These are phyloP conservation scores for Peronospora tabacina DNA, from an alignment of 352 stramenopile genomes.

Conservation along the genomic window DNA sequence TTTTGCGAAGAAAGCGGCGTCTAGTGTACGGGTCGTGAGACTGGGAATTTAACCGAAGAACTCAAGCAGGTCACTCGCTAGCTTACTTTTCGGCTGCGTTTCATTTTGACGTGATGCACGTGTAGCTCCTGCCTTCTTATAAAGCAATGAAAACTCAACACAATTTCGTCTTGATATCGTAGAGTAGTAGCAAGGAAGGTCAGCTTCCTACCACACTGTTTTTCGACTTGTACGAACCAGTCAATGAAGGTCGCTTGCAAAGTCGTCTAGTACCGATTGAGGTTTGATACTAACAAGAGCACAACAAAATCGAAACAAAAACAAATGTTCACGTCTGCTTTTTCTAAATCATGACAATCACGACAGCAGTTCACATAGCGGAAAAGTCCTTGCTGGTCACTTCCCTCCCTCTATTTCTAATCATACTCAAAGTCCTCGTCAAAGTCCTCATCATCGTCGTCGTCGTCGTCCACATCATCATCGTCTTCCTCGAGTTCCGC, in stretches of 20 bases:
- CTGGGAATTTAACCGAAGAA: constrained; percentile 20
- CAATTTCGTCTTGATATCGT: background rate
- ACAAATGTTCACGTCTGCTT: constrained; percentile 12
- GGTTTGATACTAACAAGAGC: background rate
- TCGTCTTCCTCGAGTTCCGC: constrained; percentile 51
- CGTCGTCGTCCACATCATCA: constrained; percentile 46
- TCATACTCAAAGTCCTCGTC: constrained; percentile 62
- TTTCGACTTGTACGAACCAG: background rate
- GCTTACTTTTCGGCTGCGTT: constrained; percentile 25
- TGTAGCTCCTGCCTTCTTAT: constrained; percentile 12
- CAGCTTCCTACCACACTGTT: too few relatives aligned
- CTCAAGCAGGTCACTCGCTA: constrained; percentile 27
- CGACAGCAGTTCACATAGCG: constrained; percentile 7
- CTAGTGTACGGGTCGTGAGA: constrained; percentile 23
- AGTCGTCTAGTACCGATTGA: background rate
- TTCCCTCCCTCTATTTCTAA: constrained; percentile 46
- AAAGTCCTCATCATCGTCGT: constrained; percentile 47
- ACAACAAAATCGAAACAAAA: background rate
- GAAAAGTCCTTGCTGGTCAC: constrained; percentile 7
- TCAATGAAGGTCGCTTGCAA: background rate
- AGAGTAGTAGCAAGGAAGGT: background rate
- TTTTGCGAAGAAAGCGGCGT: constrained; percentile 20
- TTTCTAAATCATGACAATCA: constrained; percentile 15
- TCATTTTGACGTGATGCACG: constrained; percentile 17
- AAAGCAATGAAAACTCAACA: constrained; percentile 11